A percentile compares a stretch with the other conserved stretches of the same genome.
Evolutionary conservation across 2,329 filamentous ascomycete species (phyloP).

Genomic region (Fusarium poae): DNA sequence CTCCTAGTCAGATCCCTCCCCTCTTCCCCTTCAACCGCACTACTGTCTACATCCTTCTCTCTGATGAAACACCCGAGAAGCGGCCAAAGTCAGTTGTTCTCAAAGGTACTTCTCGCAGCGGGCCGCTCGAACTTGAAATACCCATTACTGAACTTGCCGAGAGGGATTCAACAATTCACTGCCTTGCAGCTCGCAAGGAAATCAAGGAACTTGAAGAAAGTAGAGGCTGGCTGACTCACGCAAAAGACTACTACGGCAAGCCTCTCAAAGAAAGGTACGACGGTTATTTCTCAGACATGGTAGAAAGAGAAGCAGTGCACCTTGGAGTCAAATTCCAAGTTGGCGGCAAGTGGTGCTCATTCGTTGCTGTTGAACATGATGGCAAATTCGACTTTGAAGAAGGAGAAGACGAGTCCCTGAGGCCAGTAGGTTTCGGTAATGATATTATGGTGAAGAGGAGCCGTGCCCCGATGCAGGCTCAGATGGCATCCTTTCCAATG

Average conservation of each 20-base stretch:
- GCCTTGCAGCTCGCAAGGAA: conserved; percentile 77
- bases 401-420: not conserved
- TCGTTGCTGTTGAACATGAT: conserved; percentile 72
- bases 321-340: conserved; percentile 76
- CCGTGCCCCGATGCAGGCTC: not conserved
- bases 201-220: conserved; percentile 77
- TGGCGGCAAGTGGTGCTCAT: conserved; percentile 77
- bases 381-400: not conserved
- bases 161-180: conserved; percentile 71
- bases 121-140: conserved; percentile 73
- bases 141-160: conserved; percentile 65
- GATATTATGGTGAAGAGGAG: not conserved
- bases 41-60: conserved; percentile 74
- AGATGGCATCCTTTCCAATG: not conserved
- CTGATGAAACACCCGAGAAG: conserved; percentile 59
- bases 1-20: conserved; percentile 72
- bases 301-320: conserved; percentile 74
- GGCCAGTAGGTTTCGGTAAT: not conserved
- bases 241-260: conserved; percentile 60
- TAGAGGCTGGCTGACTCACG: conserved; percentile 73
- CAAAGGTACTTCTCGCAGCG: conserved; percentile 67
- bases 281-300: conserved; percentile 69
- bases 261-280: conserved; percentile 61
- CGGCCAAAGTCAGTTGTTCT: conserved; percentile 68
- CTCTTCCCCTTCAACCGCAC: conserved; percentile 77